Evolutionary conservation across 805 yeast genomes (phyloP).

Genomic region (Candida germanica): DNA sequence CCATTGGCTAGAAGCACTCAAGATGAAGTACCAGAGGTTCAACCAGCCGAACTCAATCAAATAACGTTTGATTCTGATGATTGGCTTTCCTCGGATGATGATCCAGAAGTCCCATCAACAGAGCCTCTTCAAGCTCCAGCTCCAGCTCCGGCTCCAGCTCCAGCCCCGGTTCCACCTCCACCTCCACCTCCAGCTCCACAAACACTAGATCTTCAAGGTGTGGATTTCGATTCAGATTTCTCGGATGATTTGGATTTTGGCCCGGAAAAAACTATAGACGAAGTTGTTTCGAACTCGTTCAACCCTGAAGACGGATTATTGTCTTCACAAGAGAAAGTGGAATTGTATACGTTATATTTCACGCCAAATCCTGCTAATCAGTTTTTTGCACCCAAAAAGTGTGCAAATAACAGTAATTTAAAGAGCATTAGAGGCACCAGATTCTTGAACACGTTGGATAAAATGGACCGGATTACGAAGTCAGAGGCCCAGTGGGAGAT

Average conservation of each 20-base stretch:
- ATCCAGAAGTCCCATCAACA: background rate
- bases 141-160: too few relatives aligned
- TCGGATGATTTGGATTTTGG: background rate
- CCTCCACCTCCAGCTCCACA: background rate
- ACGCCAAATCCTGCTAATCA: constrained; percentile 19
- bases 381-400: too few relatives aligned
- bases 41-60: background rate
- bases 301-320: constrained; percentile 38
- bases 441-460: too few relatives aligned
- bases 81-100: background rate
- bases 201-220: background rate
- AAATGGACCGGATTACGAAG: too few relatives aligned
- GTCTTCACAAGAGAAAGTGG: constrained; percentile 32
- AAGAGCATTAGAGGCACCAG: too few relatives aligned
- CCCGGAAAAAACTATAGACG: constrained; percentile 12
- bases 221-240: background rate
- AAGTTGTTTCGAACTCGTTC: constrained; percentile 19
- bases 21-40: background rate
- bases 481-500: too few relatives aligned
- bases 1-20: constrained; percentile 3
- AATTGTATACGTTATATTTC: constrained; percentile 40
- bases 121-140: background rate
- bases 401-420: too few relatives aligned
- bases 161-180: background rate
- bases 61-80: background rate